Conservation (phyloP, 2,329 filamentous ascomycete species). For the Rhinocladiella mackenziei region DNA sequence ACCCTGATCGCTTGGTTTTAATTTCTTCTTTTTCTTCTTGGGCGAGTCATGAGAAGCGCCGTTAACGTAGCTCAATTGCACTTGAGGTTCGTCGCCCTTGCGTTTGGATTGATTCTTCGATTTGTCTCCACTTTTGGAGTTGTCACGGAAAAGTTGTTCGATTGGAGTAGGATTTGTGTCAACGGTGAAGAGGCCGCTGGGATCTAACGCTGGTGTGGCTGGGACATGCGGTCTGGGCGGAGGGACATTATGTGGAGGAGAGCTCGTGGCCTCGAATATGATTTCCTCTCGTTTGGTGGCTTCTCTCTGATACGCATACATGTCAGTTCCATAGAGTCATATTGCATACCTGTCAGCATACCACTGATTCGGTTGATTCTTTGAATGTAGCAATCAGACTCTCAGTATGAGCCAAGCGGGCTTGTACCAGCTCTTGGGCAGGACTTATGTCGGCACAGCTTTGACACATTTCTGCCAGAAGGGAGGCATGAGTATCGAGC, state of each 20-base stretch:
- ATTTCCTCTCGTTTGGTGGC: conserved; percentile 5
- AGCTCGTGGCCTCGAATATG: not conserved
- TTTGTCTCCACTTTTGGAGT: conserved; percentile 1
- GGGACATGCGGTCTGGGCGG: conserved; percentile 3
- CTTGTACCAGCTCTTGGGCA: conserved; percentile 2
- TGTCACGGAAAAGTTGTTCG: conserved; percentile 15
- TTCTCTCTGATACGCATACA: conserved; percentile 4
- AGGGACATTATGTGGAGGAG: conserved; percentile 1
- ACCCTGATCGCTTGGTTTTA: conserved; percentile 8
- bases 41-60: conserved; percentile 1
- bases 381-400: conserved; percentile 16
- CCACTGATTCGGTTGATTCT: conserved; percentile 13
- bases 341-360: not conserved
- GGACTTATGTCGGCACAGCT: conserved; percentile 5
- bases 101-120: conserved; percentile 18
- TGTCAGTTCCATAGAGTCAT: not conserved
- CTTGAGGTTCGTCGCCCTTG: conserved; percentile 9
- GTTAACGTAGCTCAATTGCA: conserved; percentile 12
- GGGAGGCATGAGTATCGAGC: conserved; percentile 19
- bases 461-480: conserved; percentile 17
- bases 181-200: conserved; percentile 27
- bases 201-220: conserved; percentile 15
- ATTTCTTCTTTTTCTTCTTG: conserved; percentile 29
- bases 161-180: conserved; percentile 27
- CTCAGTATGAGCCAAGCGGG: conserved; percentile 13